phyloP scores from a whole-genome alignment of 352 stramenopile genomes.

The Phytophthora pluvialis region DNA sequence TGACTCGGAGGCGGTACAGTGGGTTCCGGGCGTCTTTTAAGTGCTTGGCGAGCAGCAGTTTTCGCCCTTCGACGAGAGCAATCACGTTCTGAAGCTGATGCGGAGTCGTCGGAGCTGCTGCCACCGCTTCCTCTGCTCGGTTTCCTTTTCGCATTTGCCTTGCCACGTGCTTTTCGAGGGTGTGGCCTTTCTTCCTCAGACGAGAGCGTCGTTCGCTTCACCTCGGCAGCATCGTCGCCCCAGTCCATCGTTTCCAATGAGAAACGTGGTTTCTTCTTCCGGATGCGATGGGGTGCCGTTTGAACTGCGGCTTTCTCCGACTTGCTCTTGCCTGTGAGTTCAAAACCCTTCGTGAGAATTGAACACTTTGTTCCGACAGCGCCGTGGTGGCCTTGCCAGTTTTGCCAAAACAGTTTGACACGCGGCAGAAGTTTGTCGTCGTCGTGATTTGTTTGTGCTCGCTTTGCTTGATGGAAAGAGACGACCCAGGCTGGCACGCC shows the following conservation, averaged over 20 bases:
- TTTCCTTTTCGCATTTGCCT: too few species aligned
- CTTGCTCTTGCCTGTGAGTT: neutral
- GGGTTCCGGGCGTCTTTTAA: neutral
- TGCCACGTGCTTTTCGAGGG: too few species aligned
- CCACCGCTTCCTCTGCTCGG: neutral
- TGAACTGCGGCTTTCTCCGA: conserved; percentile 11
- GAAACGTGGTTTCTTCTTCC: neutral
- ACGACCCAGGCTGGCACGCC: conserved; percentile 39
- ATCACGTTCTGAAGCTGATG: neutral
- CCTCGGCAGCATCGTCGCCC: neutral
- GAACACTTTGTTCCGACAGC: neutral
- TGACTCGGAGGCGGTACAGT: neutral
- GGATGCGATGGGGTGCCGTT: neutral
- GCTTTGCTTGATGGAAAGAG: conserved; percentile 27
- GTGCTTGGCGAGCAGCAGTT: neutral
- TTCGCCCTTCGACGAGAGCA: neutral
- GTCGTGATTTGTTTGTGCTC: neutral
- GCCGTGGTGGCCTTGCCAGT: conserved; percentile 27
- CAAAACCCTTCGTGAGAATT: neutral
- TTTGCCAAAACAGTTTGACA: conserved; percentile 39
- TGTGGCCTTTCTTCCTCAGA: neutral
- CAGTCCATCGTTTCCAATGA: neutral
- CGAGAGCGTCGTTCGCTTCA: neutral
- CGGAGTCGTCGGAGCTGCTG: neutral
- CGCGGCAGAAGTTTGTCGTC: conserved; percentile 1